Conservation (phyloP, 1,139 yeast genomes). For the Blastobotrys indianensis region DNA sequence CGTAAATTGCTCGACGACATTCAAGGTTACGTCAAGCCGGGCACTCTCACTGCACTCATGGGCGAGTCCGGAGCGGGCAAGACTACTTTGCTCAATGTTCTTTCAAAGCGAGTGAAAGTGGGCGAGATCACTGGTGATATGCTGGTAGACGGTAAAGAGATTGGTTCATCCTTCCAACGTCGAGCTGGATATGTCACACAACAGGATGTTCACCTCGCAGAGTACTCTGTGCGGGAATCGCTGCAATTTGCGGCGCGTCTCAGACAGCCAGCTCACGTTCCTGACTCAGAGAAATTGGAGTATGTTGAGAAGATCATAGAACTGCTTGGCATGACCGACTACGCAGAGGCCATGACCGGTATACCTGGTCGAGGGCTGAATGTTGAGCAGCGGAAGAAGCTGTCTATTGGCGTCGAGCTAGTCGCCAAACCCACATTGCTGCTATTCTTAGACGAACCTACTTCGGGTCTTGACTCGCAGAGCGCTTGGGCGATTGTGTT, state of each 20-base stretch:
- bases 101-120: slow-evolving; percentile 51
- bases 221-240: slow-evolving; percentile 54
- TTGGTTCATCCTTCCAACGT: slow-evolving; percentile 49
- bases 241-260: slow-evolving; percentile 53
- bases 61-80: slow-evolving; percentile 67
- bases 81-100: slow-evolving; percentile 51
- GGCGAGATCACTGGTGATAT: slow-evolving; percentile 58
- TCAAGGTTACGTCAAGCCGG: slow-evolving; percentile 58
- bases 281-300: slow-evolving; percentile 44
- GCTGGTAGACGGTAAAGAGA: slow-evolving; percentile 50
- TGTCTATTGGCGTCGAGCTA: slow-evolving; percentile 80
- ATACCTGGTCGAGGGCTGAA: slow-evolving; percentile 55
- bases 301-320: slow-evolving; percentile 52
- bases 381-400: slow-evolving; percentile 77
- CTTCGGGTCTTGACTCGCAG: slow-evolving; percentile 88
- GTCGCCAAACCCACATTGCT: slow-evolving; percentile 78
- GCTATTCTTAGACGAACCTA: slow-evolving; percentile 81
- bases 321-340: slow-evolving; percentile 49
- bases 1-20: slow-evolving; percentile 47
- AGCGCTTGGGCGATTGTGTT: slow-evolving; percentile 80
- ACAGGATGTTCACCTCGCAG: slow-evolving; percentile 54
- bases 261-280: slow-evolving; percentile 45
- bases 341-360: slow-evolving; percentile 55
- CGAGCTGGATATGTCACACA: slow-evolving; percentile 60
- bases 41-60: slow-evolving; percentile 55